A percentile compares a stretch with the other conserved stretches of the same genome.
Evolutionary conservation across 2,329 filamentous ascomycete genomes (phyloP).

Genomic region (Exophiala alcalophila): DNA sequence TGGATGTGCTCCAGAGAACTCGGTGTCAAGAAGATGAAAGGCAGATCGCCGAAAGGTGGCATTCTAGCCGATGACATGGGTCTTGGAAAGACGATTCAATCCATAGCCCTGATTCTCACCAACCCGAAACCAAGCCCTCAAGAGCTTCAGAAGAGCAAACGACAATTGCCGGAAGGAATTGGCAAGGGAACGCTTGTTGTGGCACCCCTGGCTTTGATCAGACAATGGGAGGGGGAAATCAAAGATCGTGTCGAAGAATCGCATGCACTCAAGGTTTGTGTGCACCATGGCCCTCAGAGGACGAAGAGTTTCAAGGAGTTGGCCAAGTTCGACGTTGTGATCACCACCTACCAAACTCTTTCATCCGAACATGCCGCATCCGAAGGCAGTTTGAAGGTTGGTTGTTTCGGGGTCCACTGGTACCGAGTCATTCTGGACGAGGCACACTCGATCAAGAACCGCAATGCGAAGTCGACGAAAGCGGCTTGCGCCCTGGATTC

Average conservation of each 20-base stretch:
- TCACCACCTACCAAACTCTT: slow-evolving; percentile 94
- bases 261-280: slow-evolving; percentile 73
- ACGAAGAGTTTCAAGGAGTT: slow-evolving; percentile 76
- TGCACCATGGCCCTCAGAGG: slow-evolving; percentile 85
- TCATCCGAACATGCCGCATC: slow-evolving; percentile 81
- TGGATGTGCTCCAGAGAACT: slow-evolving; percentile 96
- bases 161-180: slow-evolving; percentile 65
- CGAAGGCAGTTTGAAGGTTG: slow-evolving; percentile 63
- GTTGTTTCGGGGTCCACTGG: slow-evolving; percentile 90
- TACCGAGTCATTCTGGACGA: slow-evolving; percentile 94
- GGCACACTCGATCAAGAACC: slow-evolving; percentile 97
- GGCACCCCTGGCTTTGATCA: slow-evolving; percentile 87
- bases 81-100: slow-evolving; percentile 92
- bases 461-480: slow-evolving; percentile 91
- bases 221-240: slow-evolving; percentile 95
- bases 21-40: slow-evolving; percentile 76
- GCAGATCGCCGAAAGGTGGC: slow-evolving; percentile 78
- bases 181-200: slow-evolving; percentile 85
- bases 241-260: slow-evolving; percentile 70
- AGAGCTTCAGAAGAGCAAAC: slow-evolving; percentile 46
- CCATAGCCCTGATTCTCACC: slow-evolving; percentile 79
- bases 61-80: slow-evolving; percentile 97
- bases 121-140: slow-evolving; percentile 67
- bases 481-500: slow-evolving; percentile 81
- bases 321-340: slow-evolving; percentile 85